Percentiles rank a stretch among this genome's conserved stretches.
Evolutionary conservation across 495 filamentous ascomycete genomes (phyloP).

Genomic region (Copromyces sp.): DNA sequence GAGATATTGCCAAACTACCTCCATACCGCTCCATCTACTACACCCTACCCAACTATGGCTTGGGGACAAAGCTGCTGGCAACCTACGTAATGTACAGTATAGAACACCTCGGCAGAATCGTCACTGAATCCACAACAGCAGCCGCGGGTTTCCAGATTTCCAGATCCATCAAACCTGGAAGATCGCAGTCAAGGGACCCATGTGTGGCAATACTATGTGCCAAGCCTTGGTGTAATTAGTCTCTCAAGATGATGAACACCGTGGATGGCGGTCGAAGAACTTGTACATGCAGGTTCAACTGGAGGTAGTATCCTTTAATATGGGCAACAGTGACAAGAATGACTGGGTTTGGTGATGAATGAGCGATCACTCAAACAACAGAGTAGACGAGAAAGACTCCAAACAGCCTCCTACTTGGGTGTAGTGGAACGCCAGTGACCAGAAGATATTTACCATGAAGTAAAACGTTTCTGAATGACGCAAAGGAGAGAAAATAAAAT

Average conservation of each 20-base stretch:
- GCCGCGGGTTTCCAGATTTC: neutral
- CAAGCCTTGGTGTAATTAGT: neutral
- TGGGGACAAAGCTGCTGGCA: neutral
- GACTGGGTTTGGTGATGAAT: neutral
- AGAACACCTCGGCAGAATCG: neutral
- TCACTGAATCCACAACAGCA: neutral
- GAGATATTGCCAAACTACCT: neutral
- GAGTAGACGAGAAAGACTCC: neutral
- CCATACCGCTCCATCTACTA: too few relatives aligned
- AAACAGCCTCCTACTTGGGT: neutral
- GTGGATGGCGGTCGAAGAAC: neutral
- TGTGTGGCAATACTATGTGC: neutral
- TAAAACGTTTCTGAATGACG: too few relatives aligned
- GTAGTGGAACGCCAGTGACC: neutral
- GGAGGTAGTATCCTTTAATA: neutral
- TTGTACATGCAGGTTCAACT: neutral
- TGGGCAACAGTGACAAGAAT: neutral
- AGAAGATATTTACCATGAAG: neutral
- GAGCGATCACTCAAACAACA: neutral
- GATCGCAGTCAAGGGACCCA: neutral
- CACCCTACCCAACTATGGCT: neutral
- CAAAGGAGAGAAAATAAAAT: too few relatives aligned
- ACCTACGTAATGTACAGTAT: neutral
- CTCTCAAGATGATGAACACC: neutral
- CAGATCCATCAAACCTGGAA: neutral